Base-by-base conservation (phyloP, 2,329 filamentous ascomycete species). In the Xylariaceae sp. region DNA sequence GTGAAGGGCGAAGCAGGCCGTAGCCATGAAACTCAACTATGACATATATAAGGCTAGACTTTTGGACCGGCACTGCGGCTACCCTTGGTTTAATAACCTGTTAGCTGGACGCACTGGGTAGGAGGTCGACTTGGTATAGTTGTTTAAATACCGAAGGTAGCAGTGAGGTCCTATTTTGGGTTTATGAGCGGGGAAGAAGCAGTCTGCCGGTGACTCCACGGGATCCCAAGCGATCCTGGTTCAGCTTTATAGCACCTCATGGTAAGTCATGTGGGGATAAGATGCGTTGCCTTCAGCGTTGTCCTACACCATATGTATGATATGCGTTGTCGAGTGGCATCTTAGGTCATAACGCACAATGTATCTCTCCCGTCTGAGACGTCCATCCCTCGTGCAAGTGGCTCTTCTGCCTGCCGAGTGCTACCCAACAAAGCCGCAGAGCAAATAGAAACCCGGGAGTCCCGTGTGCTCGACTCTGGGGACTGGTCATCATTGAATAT, bases 401-500 rank as follows among this genome's bases (percentile, higher is more conserved):
- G 45, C 15, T 32, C 19, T 32, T 41, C 42, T n/a, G 36, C 21
- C 21, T 16, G 15, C 15, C 16, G 22, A 41, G 40, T 53, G 13
- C 53, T 19, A 53, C 45, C 49, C 42, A 19, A 45, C 12, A 37
- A 16, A 36, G 22, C 10, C 2, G 5, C 52, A 46, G 47, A 49
- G 37, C 61, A 55, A 65, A 62, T 64, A 50, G 54, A 55, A 55
- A 58, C 39, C 48, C 47, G 40, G 5, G 39, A 47, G 16, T 39
- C 32, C 2, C 10, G 13, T 6, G 15, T 37, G 26, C 49, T 55
- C 51, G 52, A 40, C 42, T 49, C 56, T 37, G 13, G n/a, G 6
- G 36, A 18, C 36, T 58, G 62, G 61, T 63, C 61, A 61, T 52
- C n/a, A 56, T 26, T 48, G 52, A 52, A 50, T 45, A 56, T 53